Evolutionary conservation across 345 rosid species (phyloP).

Genomic region (Moringa oleifera): DNA sequence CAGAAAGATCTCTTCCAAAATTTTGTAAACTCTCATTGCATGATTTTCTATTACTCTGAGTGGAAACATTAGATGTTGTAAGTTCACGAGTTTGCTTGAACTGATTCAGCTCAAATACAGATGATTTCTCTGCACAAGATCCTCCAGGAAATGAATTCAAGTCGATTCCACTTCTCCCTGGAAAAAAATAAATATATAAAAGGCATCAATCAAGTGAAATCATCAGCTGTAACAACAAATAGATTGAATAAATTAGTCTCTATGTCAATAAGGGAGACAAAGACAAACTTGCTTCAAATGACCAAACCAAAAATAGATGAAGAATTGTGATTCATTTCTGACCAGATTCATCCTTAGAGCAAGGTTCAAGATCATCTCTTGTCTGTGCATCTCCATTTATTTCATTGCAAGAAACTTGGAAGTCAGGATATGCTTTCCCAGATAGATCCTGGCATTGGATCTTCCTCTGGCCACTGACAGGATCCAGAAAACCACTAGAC

Average conservation of each 20-base stretch:
- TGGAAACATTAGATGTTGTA: constrained; percentile 7
- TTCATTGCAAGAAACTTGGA: constrained; percentile 4
- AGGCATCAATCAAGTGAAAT: not conserved
- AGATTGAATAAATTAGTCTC: not conserved
- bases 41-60: constrained; percentile 14
- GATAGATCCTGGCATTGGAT: constrained; percentile 9
- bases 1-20: constrained; percentile 3
- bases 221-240: constrained; percentile 1
- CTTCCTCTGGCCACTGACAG: constrained; percentile 11
- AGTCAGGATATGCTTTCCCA: constrained; percentile 12
- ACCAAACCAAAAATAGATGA: not conserved
- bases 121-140: constrained; percentile 5
- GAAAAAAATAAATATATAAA: too few species aligned
- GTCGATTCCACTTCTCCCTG: constrained; percentile 19
- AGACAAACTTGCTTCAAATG: not conserved
- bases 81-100: constrained; percentile 17
- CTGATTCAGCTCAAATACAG: constrained; percentile 9
- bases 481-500: constrained; percentile 22
- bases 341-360: constrained; percentile 8
- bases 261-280: not conserved
- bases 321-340: not conserved
- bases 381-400: constrained; percentile 5
- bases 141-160: constrained; percentile 12
- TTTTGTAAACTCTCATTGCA: constrained; percentile 11
- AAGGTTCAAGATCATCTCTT: constrained; percentile 17